Conservation (phyloP, 2,329 filamentous ascomycete genomes). For the Chrysoporthe puriensis region DNA sequence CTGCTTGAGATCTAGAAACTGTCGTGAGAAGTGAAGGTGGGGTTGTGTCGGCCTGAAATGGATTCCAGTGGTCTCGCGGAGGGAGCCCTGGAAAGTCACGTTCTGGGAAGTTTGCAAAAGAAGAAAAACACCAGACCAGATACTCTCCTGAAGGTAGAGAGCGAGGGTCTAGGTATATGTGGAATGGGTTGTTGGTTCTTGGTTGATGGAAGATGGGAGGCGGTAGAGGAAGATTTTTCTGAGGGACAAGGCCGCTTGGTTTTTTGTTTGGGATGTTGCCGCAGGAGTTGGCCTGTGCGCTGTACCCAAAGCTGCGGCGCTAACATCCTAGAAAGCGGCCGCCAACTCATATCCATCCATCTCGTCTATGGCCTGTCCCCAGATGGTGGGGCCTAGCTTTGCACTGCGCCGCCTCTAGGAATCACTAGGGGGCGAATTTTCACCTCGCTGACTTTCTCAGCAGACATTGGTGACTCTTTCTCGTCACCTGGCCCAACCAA, state of each 20-base stretch:
- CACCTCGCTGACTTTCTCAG: background rate
- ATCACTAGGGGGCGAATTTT: slow-evolving; percentile 3
- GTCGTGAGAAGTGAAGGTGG: slow-evolving; percentile 41
- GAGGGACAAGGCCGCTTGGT: background rate
- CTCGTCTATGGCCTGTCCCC: background rate
- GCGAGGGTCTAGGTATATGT: slow-evolving; percentile 32
- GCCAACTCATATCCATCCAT: slow-evolving; percentile 4
- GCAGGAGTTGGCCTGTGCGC: slow-evolving; percentile 16
- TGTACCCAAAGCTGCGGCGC: background rate
- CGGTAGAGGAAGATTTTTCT: slow-evolving; percentile 26
- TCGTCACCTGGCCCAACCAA: background rate
- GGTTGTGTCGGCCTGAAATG: slow-evolving; percentile 39
- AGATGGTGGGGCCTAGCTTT: background rate
- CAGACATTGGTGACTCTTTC: background rate
- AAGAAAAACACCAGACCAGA: slow-evolving; percentile 52
- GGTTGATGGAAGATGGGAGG: slow-evolving; percentile 20
- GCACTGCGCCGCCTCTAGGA: background rate
- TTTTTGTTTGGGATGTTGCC: slow-evolving; percentile 16
- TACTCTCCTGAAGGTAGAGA: slow-evolving; percentile 50
- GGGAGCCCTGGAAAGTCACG: slow-evolving; percentile 36
- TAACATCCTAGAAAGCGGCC: background rate
- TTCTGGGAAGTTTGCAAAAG: slow-evolving; percentile 26
- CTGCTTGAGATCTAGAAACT: slow-evolving; percentile 72
- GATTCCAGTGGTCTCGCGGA: slow-evolving; percentile 41
- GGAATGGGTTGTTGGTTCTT: slow-evolving; percentile 21